Base-by-base conservation (phyloP, 1,284 basidiomycete species). In the Ceratobasidium sp. region DNA sequence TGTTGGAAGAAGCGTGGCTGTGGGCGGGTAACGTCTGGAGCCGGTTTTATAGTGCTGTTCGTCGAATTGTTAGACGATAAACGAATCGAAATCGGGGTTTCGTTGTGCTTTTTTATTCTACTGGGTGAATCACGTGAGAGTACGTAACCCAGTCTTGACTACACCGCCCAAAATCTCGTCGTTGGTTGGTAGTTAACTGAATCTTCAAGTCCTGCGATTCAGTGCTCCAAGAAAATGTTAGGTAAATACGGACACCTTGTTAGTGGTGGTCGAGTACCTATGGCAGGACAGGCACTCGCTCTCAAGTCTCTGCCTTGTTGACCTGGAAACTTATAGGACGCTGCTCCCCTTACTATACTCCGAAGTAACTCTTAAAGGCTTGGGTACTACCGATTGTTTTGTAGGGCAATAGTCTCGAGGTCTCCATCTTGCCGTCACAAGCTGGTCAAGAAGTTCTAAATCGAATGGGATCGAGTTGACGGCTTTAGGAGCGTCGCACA, bases 1-100 rank as follows among this genome's bases (percentile, higher is more conserved):
- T 80, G 1, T 67, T 81, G 21, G 81, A 82, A 70, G 81, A 81
- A 74, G 76, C 77, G 9, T 79, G 78, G 77, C 73, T 76, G 33
- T 79, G 78, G 77, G 71, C 74, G 11, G 56, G 67, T 14, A 60
- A 51, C 21, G 21, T 38, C 4, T 70, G 67, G 67, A 16, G 56
- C 30, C 56, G 30, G 36, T 21, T 25, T 1, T 70, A 59, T 16
- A 33, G 28, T 33, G 18, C 46, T 12, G 56, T 30, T 48, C 67
- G 67, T 30, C 67, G 67, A 16, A 44, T 70, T 36, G 33, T 70
- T 46, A 59, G 67, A 33, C 54, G 67, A 28, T 70, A 21, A 60
- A 6, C n/a, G 18, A 18, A 64, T 16, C 51, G 2, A 44, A 38
- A 44, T 42, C 11, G n/a, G 42, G 21, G 40, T 40, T 9, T 18